Evolutionary conservation across 164 flowering plant species (phyloP), one percentile per base, ranked within the genome.

Genomic region (Tetracentron sinense): DNA sequence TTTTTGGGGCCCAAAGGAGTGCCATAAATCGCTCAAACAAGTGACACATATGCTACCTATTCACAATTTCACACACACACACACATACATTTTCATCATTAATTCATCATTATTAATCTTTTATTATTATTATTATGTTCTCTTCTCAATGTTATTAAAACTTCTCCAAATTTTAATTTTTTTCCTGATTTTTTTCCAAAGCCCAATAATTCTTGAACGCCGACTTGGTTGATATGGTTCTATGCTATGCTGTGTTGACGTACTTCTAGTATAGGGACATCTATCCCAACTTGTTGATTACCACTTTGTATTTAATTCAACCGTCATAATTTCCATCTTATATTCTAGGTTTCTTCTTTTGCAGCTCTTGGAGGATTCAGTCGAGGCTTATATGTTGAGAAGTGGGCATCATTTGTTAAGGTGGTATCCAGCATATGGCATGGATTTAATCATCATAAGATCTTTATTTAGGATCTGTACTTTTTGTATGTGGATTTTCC

Each of bases 351-450:
- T 7, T 62, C 31, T 6, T 50, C n/a, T 54, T 65, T 59, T 78
- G 63, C 88, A 94, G 96, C 84, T 49, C 95, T 94, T 67, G 97
- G 99, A 73, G 97, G 97, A 56, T 88, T 76, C 72, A 71, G 59
- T 52, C 87, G 75, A 70, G 99, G 97, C 35, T 73, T 94, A 56
- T 94, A 94, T 76, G 89, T 81, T 60, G 99, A 94, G 77, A 85
- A 88, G 77, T 94, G 97, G 97, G 90, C 93, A 25, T 90, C 93
- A 23, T 94, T 94, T 76, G 79, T 87, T 20, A 89, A 89, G 97
- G 97, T 88, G 63, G 78, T 69, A 42, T 48, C 47, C 10, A 47
- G 54, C 20, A 12, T 69, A 56, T 29, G 15, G 15, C 25, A 35
- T 14, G 33, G 6, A 26, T 48, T 31, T 61, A 15, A 7, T 48